These are phyloP conservation scores for Mucor saturninus DNA, from an alignment of 371 early-diverging fungal species.

Conservation along the genomic window DNA sequence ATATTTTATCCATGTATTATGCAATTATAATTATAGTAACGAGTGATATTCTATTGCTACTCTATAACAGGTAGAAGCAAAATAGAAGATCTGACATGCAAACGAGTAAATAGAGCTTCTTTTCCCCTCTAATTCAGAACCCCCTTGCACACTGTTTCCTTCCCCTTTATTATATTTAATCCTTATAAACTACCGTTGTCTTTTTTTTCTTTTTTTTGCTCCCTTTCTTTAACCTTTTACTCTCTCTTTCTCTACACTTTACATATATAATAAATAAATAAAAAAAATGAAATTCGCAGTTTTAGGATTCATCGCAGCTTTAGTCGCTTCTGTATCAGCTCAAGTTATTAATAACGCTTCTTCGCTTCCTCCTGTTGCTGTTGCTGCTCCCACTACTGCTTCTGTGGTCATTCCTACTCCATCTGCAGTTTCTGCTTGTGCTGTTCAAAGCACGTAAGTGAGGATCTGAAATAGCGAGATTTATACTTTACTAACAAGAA, in stretches of 20 bases:
- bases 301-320: conserved; percentile 17
- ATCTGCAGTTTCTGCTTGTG: conserved; percentile 15
- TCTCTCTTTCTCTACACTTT: conserved; percentile 4
- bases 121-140: conserved; percentile 10
- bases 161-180: conserved; percentile 10
- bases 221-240: conserved; percentile 17
- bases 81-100: conserved; percentile 21
- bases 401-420: conserved; percentile 8
- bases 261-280: background rate
- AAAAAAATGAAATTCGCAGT: conserved; percentile 22
- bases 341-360: conserved; percentile 9
- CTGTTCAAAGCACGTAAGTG: conserved; percentile 34
- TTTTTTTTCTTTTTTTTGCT: conserved; percentile 15
- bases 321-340: conserved; percentile 20
- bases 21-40: conserved; percentile 8
- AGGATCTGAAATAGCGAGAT: background rate
- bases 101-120: conserved; percentile 4
- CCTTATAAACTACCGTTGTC: conserved; percentile 13
- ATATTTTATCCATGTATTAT: conserved; percentile 6
- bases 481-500: background rate
- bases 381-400: conserved; percentile 6
- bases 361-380: conserved; percentile 9
- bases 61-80: conserved; percentile 9
- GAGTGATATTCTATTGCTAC: conserved; percentile 7
- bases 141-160: conserved; percentile 12